Evolutionary conservation across 169 alveolate species (phyloP).

Genomic region (Eimeria necatrix): DNA sequence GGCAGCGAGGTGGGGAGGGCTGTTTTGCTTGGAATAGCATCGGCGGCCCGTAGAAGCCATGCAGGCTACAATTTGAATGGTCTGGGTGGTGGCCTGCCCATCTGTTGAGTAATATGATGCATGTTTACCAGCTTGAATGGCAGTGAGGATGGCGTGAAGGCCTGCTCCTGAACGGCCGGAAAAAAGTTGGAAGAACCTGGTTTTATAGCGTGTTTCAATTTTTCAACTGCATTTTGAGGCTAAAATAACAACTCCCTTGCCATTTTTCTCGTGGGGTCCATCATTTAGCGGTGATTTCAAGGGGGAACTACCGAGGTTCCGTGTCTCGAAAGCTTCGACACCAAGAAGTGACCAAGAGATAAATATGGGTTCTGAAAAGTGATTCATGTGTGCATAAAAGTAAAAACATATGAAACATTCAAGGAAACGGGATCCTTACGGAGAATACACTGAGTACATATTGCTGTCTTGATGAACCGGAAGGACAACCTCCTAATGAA

Average conservation of each 20-base stretch:
- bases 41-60: conserved; percentile 6
- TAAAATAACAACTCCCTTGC: background rate
- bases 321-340: background rate
- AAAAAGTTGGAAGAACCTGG: background rate
- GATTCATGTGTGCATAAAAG: background rate
- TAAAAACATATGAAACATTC: background rate
- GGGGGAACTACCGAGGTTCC: background rate
- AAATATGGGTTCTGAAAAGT: conserved; percentile 22
- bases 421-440: background rate
- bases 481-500: no score
- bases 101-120: background rate
- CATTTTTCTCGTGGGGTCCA: no score
- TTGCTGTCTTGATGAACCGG: no score
- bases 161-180: background rate
- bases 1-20: no score
- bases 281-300: background rate
- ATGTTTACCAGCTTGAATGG: background rate
- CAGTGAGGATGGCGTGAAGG: background rate
- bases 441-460: background rate
- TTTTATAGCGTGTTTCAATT: no score
- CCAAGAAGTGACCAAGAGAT: conserved; percentile 2
- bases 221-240: background rate
- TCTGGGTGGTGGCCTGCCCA: no score
- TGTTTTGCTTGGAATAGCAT: background rate
- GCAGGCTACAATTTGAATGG: background rate